Base-by-base conservation (phyloP, 2,329 filamentous ascomycete genomes). In the Leptographium galeiforme region DNA sequence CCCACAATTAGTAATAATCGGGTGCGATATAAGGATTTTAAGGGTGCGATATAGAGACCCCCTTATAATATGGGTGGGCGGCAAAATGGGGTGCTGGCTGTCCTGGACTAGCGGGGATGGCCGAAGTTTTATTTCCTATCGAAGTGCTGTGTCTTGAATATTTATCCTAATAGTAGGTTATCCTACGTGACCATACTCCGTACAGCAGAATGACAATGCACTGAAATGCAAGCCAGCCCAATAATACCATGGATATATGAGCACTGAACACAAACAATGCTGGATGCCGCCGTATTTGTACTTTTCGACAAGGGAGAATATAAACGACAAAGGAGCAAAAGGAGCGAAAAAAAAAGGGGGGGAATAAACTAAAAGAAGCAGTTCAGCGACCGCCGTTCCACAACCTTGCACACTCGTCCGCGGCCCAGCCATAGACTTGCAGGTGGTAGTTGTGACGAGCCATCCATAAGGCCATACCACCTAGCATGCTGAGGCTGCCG, bases 401-500 rank as follows among this genome's bases (percentile, higher is more conserved):
- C 39, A 64, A 57, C 53, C 50, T 55, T 12, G 63, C 56, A 65
- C 64, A 66, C 51, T 63, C 63, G 3, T 55, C 61, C 13, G 57
- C 47, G 13, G 59, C 48, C 63, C 63, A 66, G 32, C 56, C 63
- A 45, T 60, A 56, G 2, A 56, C 55, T 51, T 63, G 60, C 25
- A 61, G 13, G 48, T 64, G 62, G 57, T 60, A 60, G 39, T 63
- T 61, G 18, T 65, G 58, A 48, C 56, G 61, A 7, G 62, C 57
- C 50, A 84, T 63, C 78, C 79, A 87, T 49, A 86, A 72, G 25
- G 82, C 78, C 39, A 91, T 64, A 14, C 85, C 87, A 4, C 88
- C 85, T 4, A 94, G 65, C 33, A 93, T 70, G 0, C 89, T 83
- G 52, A 89, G 72, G 51, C 85, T 81, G 14, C 88, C 85, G 25